phyloP scores from a whole-genome alignment of 768 basidiomycete genomes.

The Clitopilus hobsonii region DNA sequence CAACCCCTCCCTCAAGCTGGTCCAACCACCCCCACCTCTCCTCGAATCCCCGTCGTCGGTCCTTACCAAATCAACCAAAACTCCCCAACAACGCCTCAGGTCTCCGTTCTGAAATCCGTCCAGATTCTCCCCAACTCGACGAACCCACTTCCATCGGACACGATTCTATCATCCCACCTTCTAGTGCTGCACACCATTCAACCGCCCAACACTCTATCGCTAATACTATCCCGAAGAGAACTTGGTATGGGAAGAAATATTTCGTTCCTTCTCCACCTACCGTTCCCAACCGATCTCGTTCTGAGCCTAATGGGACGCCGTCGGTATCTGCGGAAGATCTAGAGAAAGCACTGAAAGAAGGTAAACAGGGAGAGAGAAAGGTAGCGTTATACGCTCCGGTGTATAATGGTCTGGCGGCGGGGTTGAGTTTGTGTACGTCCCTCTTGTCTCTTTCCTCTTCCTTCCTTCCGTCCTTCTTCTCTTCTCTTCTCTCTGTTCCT shows the following conservation, averaged over 20 bases:
- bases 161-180: not conserved
- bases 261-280: not conserved
- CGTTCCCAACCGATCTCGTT: not conserved
- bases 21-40: not conserved
- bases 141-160: too few relatives aligned
- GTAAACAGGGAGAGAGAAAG: conserved; percentile 15
- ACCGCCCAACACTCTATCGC: too few relatives aligned
- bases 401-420: conserved; percentile 62
- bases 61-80: not conserved
- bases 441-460: too few relatives aligned
- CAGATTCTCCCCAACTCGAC: not conserved
- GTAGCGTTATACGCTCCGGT: conserved; percentile 56
- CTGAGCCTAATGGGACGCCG: too few relatives aligned
- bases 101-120: not conserved
- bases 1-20: not conserved
- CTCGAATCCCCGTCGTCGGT: not conserved
- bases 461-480: too few relatives aligned
- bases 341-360: conserved; percentile 5
- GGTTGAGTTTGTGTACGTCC: conserved; percentile 44
- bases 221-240: too few relatives aligned
- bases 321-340: conserved; percentile 2
- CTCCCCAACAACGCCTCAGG: not conserved
- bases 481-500: too few relatives aligned
- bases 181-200: not conserved
- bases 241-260: conserved; percentile 50